Evolutionary conservation across 1,284 basidiomycete species (phyloP).

Genomic region (Boletus sp.): DNA sequence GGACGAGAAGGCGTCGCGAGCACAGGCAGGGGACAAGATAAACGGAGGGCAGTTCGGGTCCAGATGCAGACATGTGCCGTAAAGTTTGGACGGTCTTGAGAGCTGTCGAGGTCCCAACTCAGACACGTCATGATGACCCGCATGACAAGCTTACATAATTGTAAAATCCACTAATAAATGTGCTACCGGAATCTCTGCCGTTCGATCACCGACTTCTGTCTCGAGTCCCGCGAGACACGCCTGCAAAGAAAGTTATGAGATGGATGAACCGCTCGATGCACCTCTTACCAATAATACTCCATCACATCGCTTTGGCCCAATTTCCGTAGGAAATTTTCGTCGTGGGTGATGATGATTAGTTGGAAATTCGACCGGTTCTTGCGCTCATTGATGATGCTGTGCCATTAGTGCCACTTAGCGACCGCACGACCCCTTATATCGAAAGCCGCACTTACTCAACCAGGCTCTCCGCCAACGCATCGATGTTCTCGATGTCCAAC

Average conservation of each 20-base stretch:
- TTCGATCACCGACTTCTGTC: conserved; percentile 73
- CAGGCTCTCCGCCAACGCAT: conserved; percentile 86
- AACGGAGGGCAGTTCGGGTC: conserved; percentile 11
- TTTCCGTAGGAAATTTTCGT: conserved; percentile 83
- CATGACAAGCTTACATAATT: neutral
- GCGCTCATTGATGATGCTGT: conserved; percentile 88
- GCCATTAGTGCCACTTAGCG: neutral
- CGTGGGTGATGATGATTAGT: conserved; percentile 95
- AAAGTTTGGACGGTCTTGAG: neutral
- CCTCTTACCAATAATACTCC: conserved; percentile 81
- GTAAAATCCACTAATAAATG: too few relatives aligned
- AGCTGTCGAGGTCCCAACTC: conserved; percentile 20
- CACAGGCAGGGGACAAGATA: conserved; percentile 5
- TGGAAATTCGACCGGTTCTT: conserved; percentile 92
- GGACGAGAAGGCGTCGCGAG: rapidly evolving
- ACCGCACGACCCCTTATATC: neutral
- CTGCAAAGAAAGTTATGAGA: too few relatives aligned
- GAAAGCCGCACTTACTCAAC: conserved; percentile 68
- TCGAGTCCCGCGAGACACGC: conserved; percentile 55
- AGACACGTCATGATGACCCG: conserved; percentile 6
- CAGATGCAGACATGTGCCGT: conserved; percentile 14
- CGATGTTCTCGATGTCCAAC: conserved; percentile 94
- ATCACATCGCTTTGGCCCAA: conserved; percentile 84
- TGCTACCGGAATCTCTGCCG: conserved; percentile 59
- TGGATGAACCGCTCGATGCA: too few relatives aligned